These are phyloP conservation scores for Podaxis sp. DNA, from an alignment of 768 basidiomycete species.

Conservation along the genomic window DNA sequence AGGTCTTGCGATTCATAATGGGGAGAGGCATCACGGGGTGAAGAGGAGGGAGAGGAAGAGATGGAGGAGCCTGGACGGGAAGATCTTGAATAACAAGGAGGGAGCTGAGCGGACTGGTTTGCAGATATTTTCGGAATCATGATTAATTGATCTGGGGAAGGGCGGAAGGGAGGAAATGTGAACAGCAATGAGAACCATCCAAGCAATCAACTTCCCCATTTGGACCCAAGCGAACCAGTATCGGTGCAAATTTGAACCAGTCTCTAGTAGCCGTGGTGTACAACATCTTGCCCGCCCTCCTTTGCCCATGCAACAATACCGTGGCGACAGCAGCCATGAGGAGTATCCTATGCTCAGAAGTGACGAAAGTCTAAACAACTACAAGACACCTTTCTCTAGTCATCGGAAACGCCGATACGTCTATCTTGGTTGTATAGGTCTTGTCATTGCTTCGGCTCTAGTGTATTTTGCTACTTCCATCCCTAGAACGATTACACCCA, in stretches of 20 bases:
- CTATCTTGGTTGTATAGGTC: conserved; percentile 1
- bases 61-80: not conserved
- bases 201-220: conserved; percentile 4
- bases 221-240: conserved; percentile 1
- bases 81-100: not conserved
- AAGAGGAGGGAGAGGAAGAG: conserved; percentile 1
- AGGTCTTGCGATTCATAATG: conserved; percentile 27
- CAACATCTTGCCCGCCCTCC: not conserved
- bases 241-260: no score
- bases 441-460: conserved; percentile 2
- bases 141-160: not conserved
- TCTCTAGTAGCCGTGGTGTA: no score
- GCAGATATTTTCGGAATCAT: conserved; percentile 1
- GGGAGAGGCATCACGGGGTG: conserved; percentile 23
- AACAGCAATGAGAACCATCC: not conserved
- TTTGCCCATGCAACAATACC: conserved; percentile 3
- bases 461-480: conserved; percentile 1
- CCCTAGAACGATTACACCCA: not conserved
- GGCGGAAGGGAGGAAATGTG: not conserved
- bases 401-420: conserved; percentile 4
- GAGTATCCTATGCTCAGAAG: conserved; percentile 7
- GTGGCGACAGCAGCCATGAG: not conserved
- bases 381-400: not conserved
- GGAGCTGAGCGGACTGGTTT: conserved; percentile 6
- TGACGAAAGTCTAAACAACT: not conserved